Evolutionary conservation across 2,329 filamentous ascomycete genomes (phyloP).

Genomic region (Tolypocladium paradoxum): DNA sequence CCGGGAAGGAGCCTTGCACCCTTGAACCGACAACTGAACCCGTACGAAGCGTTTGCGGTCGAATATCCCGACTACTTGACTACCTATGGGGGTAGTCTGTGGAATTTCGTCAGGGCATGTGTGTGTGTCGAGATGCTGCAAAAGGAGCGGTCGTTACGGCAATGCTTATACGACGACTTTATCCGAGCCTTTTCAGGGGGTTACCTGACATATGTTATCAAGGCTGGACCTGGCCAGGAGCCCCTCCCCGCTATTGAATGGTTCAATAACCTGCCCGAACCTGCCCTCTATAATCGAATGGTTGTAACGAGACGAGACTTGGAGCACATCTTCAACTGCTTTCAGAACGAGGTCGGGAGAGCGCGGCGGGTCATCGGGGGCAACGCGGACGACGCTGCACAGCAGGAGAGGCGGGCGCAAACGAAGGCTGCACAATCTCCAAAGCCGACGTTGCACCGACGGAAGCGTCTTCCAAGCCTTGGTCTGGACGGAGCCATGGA

Average conservation of each 20-base stretch:
- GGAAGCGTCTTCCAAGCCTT: not conserved
- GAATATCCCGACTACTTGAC: slow-evolving; percentile 34
- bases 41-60: slow-evolving; percentile 26
- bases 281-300: slow-evolving; percentile 17
- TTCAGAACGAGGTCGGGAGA: slow-evolving; percentile 19
- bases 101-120: slow-evolving; percentile 34
- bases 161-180: slow-evolving; percentile 42
- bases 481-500: slow-evolving; percentile 1
- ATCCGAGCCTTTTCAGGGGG: slow-evolving; percentile 31
- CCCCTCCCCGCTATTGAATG: slow-evolving; percentile 30
- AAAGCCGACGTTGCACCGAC: not conserved
- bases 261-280: slow-evolving; percentile 22
- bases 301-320: slow-evolving; percentile 26
- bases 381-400: not conserved
- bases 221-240: slow-evolving; percentile 12
- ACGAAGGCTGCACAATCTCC: not conserved
- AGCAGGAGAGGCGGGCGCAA: not conserved
- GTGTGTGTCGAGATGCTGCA: slow-evolving; percentile 30
- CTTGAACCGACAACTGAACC: slow-evolving; percentile 6
- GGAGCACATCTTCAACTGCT: slow-evolving; percentile 19
- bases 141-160: slow-evolving; percentile 21
- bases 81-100: slow-evolving; percentile 24
- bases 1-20: not conserved
- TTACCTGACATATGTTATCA: slow-evolving; percentile 30
- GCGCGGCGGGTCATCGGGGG: slow-evolving; percentile 3